phyloP scores from a whole-genome alignment of 352 stramenopile species.

The Paralagenidium karlingii region DNA sequence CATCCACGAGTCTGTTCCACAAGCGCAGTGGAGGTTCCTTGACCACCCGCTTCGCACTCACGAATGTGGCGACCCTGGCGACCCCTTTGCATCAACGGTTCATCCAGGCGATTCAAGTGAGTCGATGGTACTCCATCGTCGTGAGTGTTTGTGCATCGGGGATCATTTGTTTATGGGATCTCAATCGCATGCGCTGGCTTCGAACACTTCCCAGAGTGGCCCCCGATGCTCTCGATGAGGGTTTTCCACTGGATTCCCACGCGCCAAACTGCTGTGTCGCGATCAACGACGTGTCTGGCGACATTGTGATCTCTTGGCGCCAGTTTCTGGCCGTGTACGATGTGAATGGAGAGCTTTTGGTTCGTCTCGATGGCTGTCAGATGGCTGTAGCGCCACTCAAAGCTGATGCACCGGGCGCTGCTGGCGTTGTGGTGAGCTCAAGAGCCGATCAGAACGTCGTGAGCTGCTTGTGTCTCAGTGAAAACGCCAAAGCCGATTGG shows the following conservation, averaged over 20 bases:
- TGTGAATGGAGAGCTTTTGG: conserved; percentile 43
- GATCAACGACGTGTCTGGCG: conserved; percentile 52
- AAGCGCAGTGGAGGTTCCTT: too few relatives aligned
- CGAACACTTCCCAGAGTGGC: conserved; percentile 16
- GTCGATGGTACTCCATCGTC: conserved; percentile 44
- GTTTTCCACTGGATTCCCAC: conserved; percentile 2
- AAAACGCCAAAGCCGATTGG: conserved; percentile 40
- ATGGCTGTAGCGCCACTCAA: conserved; percentile 25
- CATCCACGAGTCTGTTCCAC: too few relatives aligned
- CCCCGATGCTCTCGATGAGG: conserved; percentile 3
- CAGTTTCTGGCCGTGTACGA: conserved; percentile 46
- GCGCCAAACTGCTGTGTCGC: conserved; percentile 24
- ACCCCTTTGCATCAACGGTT: conserved; percentile 18
- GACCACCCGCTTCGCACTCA: too few relatives aligned
- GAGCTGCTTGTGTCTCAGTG: conserved; percentile 36
- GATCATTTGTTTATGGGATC: conserved; percentile 48
- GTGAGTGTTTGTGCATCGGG: conserved; percentile 46
- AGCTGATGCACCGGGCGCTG: conserved; percentile 11
- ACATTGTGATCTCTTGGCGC: conserved; percentile 39
- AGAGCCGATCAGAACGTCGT: too few relatives aligned
- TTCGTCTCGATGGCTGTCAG: conserved; percentile 30
- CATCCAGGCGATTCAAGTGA: conserved; percentile 42
- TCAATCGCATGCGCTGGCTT: conserved; percentile 49
- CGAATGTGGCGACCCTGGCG: conserved; percentile 23
- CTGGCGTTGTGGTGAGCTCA: too few relatives aligned